These are phyloP conservation scores for Backusella psychrophila DNA, from an alignment of 192 early-diverging fungal species.

Conservation along the genomic window DNA sequence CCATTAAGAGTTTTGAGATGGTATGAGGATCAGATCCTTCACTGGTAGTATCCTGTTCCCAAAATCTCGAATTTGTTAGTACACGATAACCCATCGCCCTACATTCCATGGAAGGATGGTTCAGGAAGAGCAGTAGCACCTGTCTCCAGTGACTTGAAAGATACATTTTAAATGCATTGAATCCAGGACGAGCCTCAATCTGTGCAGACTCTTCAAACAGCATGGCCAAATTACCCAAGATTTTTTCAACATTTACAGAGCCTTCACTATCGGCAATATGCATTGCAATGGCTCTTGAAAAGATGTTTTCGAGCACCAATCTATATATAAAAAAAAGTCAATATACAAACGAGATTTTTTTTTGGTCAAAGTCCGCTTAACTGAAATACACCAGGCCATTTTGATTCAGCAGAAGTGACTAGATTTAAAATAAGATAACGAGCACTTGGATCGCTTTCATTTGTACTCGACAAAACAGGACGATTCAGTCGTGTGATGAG, in stretches of 20 bases:
- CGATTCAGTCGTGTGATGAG: conserved; percentile 17
- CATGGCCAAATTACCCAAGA: conserved; percentile 22
- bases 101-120: conserved; percentile 31
- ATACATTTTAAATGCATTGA: conserved; percentile 16
- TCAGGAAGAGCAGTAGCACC: conserved; percentile 29
- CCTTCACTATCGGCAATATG: conserved; percentile 28
- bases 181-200: neutral
- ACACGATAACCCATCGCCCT: conserved; percentile 24
- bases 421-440: conserved; percentile 24
- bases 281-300: conserved; percentile 22
- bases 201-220: conserved; percentile 25
- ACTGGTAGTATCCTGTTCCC: neutral
- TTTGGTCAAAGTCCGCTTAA: too few relatives aligned
- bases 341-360: neutral
- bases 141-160: conserved; percentile 26
- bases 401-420: conserved; percentile 14
- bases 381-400: conserved; percentile 25
- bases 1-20: conserved; percentile 13
- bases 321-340: conserved; percentile 3
- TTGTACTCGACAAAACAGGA: neutral
- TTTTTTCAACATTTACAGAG: conserved; percentile 18
- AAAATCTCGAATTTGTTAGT: conserved; percentile 21
- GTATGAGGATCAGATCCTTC: neutral
- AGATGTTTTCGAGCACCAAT: conserved; percentile 22
- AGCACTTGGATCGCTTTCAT: neutral